Evolutionary conservation across 805 yeast genomes (phyloP).

Genomic region (Danielia oregonensis): DNA sequence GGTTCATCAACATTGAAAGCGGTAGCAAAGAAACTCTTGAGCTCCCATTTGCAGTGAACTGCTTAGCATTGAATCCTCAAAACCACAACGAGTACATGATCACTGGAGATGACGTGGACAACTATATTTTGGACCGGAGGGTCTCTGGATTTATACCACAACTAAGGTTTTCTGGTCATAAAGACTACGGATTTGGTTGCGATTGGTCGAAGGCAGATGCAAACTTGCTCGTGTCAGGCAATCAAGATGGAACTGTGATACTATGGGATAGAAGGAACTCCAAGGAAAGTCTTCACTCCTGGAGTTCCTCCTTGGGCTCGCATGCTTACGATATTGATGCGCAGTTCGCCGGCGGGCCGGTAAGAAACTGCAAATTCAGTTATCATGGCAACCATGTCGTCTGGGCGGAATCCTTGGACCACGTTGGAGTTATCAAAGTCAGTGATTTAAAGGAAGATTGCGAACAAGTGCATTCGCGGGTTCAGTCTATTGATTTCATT

Average conservation of each 20-base stretch:
- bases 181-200: conserved; percentile 56
- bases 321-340: conserved; percentile 13
- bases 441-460: conserved; percentile 19
- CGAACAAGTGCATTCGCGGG: conserved; percentile 13
- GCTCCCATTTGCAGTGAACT: conserved; percentile 50
- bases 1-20: conserved; percentile 36
- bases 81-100: conserved; percentile 38
- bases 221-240: conserved; percentile 49
- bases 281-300: conserved; percentile 23
- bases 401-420: conserved; percentile 60
- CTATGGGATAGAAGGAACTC: conserved; percentile 47
- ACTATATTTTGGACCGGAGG: conserved; percentile 45
- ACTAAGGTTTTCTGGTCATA: conserved; percentile 38
- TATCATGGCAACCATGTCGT: conserved; percentile 41
- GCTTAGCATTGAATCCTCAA: conserved; percentile 40
- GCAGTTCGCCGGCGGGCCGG: conserved; percentile 40
- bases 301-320: conserved; percentile 35
- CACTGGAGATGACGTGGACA: conserved; percentile 47
- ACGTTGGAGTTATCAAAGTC: conserved; percentile 47
- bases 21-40: conserved; percentile 9
- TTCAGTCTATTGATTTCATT: conserved; percentile 50
- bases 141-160: conserved; percentile 7
- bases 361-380: conserved; percentile 51
- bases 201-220: conserved; percentile 50
- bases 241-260: conserved; percentile 56